These are phyloP conservation scores for Xylaria bambusicola DNA, from an alignment of 495 filamentous ascomycete genomes.

Conservation along the genomic window DNA sequence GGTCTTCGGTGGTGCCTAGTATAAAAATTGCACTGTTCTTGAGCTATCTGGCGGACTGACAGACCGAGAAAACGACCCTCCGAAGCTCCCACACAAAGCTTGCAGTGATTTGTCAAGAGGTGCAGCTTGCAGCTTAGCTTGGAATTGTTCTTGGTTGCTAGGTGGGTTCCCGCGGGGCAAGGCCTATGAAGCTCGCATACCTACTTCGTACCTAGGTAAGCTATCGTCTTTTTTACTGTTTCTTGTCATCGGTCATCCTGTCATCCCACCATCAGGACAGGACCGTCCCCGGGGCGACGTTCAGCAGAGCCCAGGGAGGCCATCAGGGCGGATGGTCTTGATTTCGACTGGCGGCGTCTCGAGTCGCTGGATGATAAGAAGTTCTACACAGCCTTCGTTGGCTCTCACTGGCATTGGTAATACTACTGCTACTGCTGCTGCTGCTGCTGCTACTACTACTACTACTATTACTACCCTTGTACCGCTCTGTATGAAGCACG, in stretches of 20 bases:
- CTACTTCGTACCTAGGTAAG: background rate
- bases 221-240: slow-evolving; percentile 2
- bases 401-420: background rate
- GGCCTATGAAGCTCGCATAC: too few species aligned
- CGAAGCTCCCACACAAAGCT: background rate
- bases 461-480: background rate
- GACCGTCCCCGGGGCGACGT: too few species aligned
- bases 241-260: slow-evolving; percentile 9
- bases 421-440: background rate
- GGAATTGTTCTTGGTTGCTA: slow-evolving; percentile 3
- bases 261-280: background rate
- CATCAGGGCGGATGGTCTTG: too few species aligned
- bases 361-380: background rate
- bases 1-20: too few species aligned
- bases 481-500: background rate
- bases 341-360: background rate
- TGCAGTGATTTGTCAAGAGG: slow-evolving; percentile 13
- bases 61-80: background rate
- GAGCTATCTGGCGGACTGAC: background rate
- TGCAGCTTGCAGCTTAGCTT: slow-evolving; percentile 15
- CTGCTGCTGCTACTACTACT: background rate
- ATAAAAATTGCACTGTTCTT: too few species aligned
- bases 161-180: slow-evolving; percentile 5
- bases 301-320: too few species aligned
- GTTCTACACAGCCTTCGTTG: background rate